A percentile compares a stretch with the other conserved stretches of the same genome.
Evolutionary conservation across 2,329 filamentous ascomycete species (phyloP).

Genomic region (Fusarium sterilihyphosum): DNA sequence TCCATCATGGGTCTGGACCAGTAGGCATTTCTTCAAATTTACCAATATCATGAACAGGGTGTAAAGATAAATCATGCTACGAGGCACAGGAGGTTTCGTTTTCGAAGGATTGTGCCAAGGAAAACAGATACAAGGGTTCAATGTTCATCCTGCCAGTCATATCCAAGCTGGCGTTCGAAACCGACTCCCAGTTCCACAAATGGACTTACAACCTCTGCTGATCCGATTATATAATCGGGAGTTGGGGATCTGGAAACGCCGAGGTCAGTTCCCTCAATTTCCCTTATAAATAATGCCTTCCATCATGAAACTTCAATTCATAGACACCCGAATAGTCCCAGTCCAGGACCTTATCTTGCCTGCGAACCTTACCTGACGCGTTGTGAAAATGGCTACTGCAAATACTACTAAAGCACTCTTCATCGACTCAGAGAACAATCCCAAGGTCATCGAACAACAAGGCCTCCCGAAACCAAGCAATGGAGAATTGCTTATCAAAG

Average conservation of each 20-base stretch:
- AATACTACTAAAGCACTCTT: not conserved
- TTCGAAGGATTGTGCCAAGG: no score
- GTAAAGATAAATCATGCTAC: rapidly evolving
- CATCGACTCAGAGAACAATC: not conserved
- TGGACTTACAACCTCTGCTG: not conserved
- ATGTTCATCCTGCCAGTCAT: no score
- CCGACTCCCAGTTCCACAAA: not conserved
- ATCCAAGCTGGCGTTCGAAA: not conserved
- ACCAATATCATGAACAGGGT: not conserved
- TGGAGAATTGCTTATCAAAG: not conserved
- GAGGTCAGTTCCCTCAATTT: no score
- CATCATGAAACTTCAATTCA: not conserved
- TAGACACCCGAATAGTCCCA: not conserved
- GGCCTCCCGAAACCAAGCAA: not conserved
- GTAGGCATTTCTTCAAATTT: not conserved
- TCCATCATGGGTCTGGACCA: not conserved
- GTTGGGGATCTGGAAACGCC: rapidly evolving
- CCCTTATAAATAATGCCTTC: not conserved
- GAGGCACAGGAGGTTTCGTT: no score
- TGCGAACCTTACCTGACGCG: rapidly evolving
- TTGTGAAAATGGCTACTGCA: rapidly evolving
- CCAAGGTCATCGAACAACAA: not conserved
- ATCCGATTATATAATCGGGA: not conserved
- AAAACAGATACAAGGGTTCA: no score
- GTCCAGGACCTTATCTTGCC: rapidly evolving